Evolutionary conservation across 208 protist species (phyloP).

Genomic region (Porcisia deanei): DNA sequence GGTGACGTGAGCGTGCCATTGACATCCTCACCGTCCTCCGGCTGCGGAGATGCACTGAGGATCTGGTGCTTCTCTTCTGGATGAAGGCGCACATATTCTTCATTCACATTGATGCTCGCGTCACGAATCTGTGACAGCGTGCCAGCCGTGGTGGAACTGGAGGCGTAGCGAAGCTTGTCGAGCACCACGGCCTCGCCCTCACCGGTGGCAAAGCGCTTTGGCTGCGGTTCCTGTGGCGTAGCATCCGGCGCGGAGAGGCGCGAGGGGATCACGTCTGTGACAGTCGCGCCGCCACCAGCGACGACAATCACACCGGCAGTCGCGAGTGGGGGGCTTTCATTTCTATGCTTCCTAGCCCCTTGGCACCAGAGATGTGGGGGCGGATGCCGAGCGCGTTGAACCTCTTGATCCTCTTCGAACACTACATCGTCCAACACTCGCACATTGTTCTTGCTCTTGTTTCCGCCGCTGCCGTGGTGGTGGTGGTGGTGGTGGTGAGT

Average conservation of each 20-base stretch:
- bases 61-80: neutral
- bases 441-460: neutral
- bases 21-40: neutral
- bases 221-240: conserved; percentile 25
- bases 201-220: conserved; percentile 31
- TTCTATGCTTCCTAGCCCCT: too few relatives aligned
- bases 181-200: conserved; percentile 10
- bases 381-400: neutral
- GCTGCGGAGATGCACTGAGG: neutral
- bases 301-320: neutral
- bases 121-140: neutral
- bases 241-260: conserved; percentile 10
- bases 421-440: conserved; percentile 20
- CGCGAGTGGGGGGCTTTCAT: neutral
- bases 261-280: neutral
- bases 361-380: neutral
- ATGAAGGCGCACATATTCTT: neutral
- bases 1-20: neutral
- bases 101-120: neutral
- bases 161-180: conserved; percentile 10
- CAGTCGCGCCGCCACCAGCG: neutral
- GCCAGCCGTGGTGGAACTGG: neutral
- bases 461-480: neutral
- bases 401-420: conserved; percentile 25
- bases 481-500: neutral